A percentile compares a stretch with the other conserved stretches of the same genome.
Evolutionary conservation across 352 stramenopile genomes (phyloP).

Genomic region (Phytophthora podocarpi): DNA sequence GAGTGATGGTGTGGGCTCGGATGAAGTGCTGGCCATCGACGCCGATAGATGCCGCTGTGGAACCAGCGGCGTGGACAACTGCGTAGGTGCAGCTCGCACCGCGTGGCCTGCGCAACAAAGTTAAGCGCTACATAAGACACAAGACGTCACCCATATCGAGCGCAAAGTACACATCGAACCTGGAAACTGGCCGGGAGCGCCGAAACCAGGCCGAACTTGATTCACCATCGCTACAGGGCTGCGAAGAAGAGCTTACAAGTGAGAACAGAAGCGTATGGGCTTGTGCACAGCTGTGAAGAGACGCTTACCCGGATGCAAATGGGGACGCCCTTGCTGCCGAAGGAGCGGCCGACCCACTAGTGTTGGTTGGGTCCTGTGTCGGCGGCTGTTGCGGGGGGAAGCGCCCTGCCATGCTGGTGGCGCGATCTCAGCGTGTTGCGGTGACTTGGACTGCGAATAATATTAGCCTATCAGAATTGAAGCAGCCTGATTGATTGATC

Average conservation of each 20-base stretch:
- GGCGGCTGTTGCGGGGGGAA: slow-evolving; percentile 22
- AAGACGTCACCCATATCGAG: not conserved
- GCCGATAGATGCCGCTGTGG: slow-evolving; percentile 39
- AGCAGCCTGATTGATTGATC: no score
- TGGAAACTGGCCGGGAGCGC: slow-evolving; percentile 27
- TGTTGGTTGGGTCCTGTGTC: slow-evolving; percentile 2
- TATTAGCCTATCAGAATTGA: slow-evolving; percentile 10
- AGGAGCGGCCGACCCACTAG: not conserved
- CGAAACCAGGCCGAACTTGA: slow-evolving; percentile 38
- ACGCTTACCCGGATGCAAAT: slow-evolving; percentile 34
- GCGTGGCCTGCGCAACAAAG: slow-evolving; percentile 34
- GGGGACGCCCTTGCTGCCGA: slow-evolving; percentile 19
- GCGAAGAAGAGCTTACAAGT: not conserved
- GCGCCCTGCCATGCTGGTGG: slow-evolving; percentile 14
- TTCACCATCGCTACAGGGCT: slow-evolving; percentile 50
- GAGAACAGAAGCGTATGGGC: not conserved
- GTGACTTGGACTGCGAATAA: not conserved
- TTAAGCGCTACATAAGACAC: not conserved
- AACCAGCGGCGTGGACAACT: slow-evolving; percentile 66
- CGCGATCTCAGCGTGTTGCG: not conserved
- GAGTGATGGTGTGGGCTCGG: slow-evolving; percentile 14
- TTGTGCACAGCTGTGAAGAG: not conserved
- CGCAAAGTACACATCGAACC: slow-evolving; percentile 3
- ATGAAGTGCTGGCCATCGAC: slow-evolving; percentile 15
- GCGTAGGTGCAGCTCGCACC: slow-evolving; percentile 50